Evolutionary conservation across 345 rosid genomes (phyloP).

Genomic region (Eutrema japonicum): DNA sequence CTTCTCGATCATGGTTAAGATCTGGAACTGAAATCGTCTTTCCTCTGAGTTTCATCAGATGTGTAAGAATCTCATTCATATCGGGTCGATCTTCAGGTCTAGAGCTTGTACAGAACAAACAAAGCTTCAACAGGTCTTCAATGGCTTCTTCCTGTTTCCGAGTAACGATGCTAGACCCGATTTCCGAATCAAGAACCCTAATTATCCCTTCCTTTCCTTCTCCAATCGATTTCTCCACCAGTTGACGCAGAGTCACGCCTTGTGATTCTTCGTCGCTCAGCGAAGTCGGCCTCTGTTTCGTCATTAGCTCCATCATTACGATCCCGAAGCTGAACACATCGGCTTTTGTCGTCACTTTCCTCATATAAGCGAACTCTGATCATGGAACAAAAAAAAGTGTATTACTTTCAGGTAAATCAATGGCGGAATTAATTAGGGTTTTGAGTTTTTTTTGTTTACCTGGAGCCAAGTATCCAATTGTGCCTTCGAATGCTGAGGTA

Average conservation of each 20-base stretch:
- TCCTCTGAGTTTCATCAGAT: constrained; percentile 53
- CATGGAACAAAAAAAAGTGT: background rate
- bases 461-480: constrained; percentile 94
- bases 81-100: constrained; percentile 70
- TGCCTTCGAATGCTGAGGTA: constrained; percentile 75
- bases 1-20: background rate
- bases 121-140: constrained; percentile 52
- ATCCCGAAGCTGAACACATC: constrained; percentile 86
- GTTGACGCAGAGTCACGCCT: constrained; percentile 56
- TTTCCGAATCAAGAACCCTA: constrained; percentile 37
- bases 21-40: constrained; percentile 2
- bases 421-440: background rate
- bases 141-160: constrained; percentile 19
- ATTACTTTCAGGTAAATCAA: background rate
- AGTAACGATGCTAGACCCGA: background rate
- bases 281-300: constrained; percentile 78
- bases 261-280: constrained; percentile 51
- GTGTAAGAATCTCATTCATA: constrained; percentile 62
- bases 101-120: constrained; percentile 60
- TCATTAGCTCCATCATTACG: constrained; percentile 73
- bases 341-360: constrained; percentile 75
- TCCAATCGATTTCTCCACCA: constrained; percentile 55
- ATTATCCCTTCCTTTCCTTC: constrained; percentile 45
- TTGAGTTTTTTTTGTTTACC: constrained; percentile 49
- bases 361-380: constrained; percentile 87